Percentiles rank a stretch among this genome's conserved stretches.
Conservation (phyloP, 2,329 filamentous ascomycete species). For the Cladophialophora carrionii region DNA sequence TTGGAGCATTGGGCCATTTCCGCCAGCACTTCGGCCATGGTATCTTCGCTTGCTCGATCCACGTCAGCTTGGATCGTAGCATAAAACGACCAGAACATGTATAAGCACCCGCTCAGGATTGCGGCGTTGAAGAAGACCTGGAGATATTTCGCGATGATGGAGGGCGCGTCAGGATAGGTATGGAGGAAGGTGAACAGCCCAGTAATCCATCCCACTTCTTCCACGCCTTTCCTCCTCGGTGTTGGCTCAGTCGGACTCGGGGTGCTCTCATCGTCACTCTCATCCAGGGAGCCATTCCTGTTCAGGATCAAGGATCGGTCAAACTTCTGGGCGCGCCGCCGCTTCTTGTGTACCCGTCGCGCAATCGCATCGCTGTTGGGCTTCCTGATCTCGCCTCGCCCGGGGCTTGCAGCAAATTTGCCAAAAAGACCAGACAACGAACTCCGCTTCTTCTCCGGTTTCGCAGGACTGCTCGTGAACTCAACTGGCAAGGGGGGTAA, state of each 20-base stretch:
- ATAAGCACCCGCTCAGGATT: constrained; percentile 56
- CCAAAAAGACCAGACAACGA: constrained; percentile 50
- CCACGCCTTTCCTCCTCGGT: constrained; percentile 25
- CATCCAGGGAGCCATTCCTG: constrained; percentile 48
- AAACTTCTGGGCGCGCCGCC: constrained; percentile 53
- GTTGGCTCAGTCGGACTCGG: constrained; percentile 37
- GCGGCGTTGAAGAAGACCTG: constrained; percentile 61
- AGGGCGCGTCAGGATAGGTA: constrained; percentile 66
- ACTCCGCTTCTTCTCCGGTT: constrained; percentile 43
- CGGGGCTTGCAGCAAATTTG: constrained; percentile 56
- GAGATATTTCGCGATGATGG: constrained; percentile 68
- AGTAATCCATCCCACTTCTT: constrained; percentile 39
- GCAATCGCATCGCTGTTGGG: constrained; percentile 52
- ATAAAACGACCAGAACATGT: constrained; percentile 70
- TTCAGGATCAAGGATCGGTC: constrained; percentile 46
- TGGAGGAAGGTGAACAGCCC: constrained; percentile 65
- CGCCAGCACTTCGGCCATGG: constrained; percentile 68
- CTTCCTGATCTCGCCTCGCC: constrained; percentile 66
- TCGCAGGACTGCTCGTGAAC: constrained; percentile 33
- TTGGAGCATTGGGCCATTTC: constrained; percentile 74
- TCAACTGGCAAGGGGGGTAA: constrained; percentile 36
- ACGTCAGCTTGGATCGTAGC: constrained; percentile 75
- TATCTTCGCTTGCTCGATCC: constrained; percentile 69
- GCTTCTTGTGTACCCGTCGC: constrained; percentile 54
- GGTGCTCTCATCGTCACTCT: constrained; percentile 47